A percentile compares a stretch with the other conserved stretches of the same genome.
Evolutionary conservation across 371 early-diverging fungal species (phyloP).

Genomic region (Lichtheimia ornata): DNA sequence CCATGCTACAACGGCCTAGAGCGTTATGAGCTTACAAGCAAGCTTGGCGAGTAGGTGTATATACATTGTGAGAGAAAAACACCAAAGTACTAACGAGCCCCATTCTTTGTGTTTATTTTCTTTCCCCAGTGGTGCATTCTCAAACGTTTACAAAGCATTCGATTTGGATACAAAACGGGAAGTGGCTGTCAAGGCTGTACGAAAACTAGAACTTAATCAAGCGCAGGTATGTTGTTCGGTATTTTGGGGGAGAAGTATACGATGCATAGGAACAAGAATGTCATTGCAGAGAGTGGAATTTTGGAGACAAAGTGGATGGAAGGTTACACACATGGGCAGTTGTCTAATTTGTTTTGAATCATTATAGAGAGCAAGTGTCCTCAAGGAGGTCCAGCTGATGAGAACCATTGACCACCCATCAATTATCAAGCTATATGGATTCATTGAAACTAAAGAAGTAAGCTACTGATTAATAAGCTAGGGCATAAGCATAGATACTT

Average conservation of each 20-base stretch:
- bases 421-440: slow-evolving; percentile 73
- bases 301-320: not conserved
- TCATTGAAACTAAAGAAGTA: slow-evolving; percentile 68
- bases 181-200: slow-evolving; percentile 79
- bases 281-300: too few species aligned
- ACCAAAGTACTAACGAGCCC: not conserved
- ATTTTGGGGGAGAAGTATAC: not conserved
- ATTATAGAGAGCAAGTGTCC: slow-evolving; percentile 70
- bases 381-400: slow-evolving; percentile 89
- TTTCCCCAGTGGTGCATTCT: slow-evolving; percentile 71
- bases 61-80: slow-evolving; percentile 3
- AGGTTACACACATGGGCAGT: not conserved
- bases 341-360: not conserved
- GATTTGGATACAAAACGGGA: slow-evolving; percentile 48
- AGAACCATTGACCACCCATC: slow-evolving; percentile 76
- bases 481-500: not conserved
- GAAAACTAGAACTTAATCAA: slow-evolving; percentile 47
- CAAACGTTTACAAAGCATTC: slow-evolving; percentile 72
- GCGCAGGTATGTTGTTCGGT: slow-evolving; percentile 15
- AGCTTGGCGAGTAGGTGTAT: slow-evolving; percentile 64
- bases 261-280: not conserved
- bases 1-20: slow-evolving; percentile 28
- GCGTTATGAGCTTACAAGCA: slow-evolving; percentile 42
- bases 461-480: not conserved
- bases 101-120: slow-evolving; percentile 6